Evolutionary conservation across 1,284 basidiomycete genomes (phyloP).

Genomic region (Macrocystidia cucumis): DNA sequence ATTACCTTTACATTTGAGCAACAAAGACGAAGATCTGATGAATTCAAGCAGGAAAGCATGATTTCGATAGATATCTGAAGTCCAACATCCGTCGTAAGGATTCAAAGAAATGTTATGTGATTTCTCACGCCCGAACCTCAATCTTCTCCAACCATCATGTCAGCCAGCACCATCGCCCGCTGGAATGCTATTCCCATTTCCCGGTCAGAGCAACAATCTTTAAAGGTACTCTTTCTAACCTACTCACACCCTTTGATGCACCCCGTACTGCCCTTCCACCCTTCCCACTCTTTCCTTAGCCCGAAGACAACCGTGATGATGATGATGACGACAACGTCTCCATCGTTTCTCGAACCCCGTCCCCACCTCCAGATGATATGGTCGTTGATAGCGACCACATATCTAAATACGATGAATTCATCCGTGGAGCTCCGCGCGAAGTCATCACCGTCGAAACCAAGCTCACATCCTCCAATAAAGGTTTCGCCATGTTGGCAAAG

Average conservation of each 20-base stretch:
- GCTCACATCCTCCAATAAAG: constrained; percentile 69
- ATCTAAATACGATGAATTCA: constrained; percentile 59
- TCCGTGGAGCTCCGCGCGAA: constrained; percentile 42
- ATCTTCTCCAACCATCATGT: constrained; percentile 33
- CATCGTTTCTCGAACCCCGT: constrained; percentile 65
- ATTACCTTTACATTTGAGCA: too few species aligned
- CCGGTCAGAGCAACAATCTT: constrained; percentile 19
- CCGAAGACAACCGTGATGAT: constrained; percentile 36
- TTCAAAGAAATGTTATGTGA: too few species aligned
- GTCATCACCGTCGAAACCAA: constrained; percentile 72
- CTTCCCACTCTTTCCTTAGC: constrained; percentile 50
- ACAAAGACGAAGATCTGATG: too few species aligned
- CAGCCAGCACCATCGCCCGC: constrained; percentile 50
- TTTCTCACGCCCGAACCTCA: too few species aligned
- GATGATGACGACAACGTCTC: constrained; percentile 60
- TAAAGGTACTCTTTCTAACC: constrained; percentile 65
- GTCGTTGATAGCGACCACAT: constrained; percentile 39
- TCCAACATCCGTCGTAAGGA: too few species aligned
- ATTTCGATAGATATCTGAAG: too few species aligned
- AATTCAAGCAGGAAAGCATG: too few species aligned
- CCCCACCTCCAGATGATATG: constrained; percentile 41
- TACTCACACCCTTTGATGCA: constrained; percentile 17
- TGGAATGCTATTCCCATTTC: constrained; percentile 62
- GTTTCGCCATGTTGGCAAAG: constrained; percentile 71
- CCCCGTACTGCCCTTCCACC: constrained; percentile 40